A percentile compares a stretch with the other conserved stretches of the same genome.
These are phyloP conservation scores for Erysiphe pulchra DNA, from an alignment of 2,329 filamentous ascomycete species.

Conservation along the genomic window DNA sequence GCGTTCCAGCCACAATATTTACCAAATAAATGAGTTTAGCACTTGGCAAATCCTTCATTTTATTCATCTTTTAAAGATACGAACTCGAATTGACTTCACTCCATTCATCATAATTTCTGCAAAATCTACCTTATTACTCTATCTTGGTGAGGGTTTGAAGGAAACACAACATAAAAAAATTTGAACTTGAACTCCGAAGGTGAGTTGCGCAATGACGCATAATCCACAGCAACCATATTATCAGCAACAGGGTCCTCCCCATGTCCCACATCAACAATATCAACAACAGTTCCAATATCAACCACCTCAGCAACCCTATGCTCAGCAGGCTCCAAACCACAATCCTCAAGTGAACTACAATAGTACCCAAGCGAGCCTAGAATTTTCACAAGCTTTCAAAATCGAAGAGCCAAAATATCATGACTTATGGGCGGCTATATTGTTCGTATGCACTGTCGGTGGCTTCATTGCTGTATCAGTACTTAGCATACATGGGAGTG, in stretches of 20 bases:
- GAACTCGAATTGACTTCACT: too few relatives aligned
- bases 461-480: slow-evolving; percentile 58
- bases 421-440: slow-evolving; percentile 66
- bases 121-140: too few relatives aligned
- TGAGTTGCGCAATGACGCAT: not conserved
- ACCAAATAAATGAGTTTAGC: too few relatives aligned
- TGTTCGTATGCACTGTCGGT: slow-evolving; percentile 44
- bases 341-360: not conserved
- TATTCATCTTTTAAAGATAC: too few relatives aligned
- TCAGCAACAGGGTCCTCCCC: not conserved
- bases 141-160: too few relatives aligned
- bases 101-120: too few relatives aligned
- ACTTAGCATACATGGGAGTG: slow-evolving; percentile 44
- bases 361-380: slow-evolving; percentile 3
- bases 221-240: not conserved
- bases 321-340: not conserved
- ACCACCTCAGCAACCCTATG: slow-evolving; percentile 1
- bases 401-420: slow-evolving; percentile 68
- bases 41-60: too few relatives aligned
- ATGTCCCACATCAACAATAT: not conserved
- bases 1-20: too few relatives aligned
- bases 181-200: not conserved
- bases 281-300: not conserved
- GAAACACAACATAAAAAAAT: too few relatives aligned
- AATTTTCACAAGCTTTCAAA: slow-evolving; percentile 62